Conservation (phyloP, 805 yeast genomes). For the Candida ponderosae region DNA sequence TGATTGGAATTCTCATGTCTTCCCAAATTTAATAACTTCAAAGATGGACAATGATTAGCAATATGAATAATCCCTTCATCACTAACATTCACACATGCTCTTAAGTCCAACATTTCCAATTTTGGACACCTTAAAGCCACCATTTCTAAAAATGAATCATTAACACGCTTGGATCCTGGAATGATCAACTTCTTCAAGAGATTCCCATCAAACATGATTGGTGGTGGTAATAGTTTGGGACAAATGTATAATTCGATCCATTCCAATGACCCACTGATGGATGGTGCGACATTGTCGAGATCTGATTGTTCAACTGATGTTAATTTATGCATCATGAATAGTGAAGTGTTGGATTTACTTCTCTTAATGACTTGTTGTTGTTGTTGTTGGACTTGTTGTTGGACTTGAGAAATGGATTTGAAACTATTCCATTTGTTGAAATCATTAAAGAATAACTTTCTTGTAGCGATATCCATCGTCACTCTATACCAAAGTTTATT, state of each 20-base stretch:
- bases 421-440: slow-evolving; percentile 38
- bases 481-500: slow-evolving; percentile 57
- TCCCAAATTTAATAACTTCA: slow-evolving; percentile 68
- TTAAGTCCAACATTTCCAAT: slow-evolving; percentile 59
- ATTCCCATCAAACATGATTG: slow-evolving; percentile 33
- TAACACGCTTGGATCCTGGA: slow-evolving; percentile 62
- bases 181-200: slow-evolving; percentile 37
- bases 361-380: slow-evolving; percentile 8
- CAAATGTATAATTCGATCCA: slow-evolving; percentile 83
- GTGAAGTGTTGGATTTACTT: slow-evolving; percentile 23
- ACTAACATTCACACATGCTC: slow-evolving; percentile 76
- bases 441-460: slow-evolving; percentile 46
- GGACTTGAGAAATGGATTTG: too few species aligned
- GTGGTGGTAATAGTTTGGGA: slow-evolving; percentile 57
- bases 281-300: slow-evolving; percentile 37
- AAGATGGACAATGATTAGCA: slow-evolving; percentile 48
- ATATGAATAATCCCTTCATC: slow-evolving; percentile 71
- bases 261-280: slow-evolving; percentile 41
- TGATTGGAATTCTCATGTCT: slow-evolving; percentile 61
- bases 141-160: slow-evolving; percentile 47
- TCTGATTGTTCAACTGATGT: slow-evolving; percentile 44
- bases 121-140: slow-evolving; percentile 51
- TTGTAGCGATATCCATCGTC: slow-evolving; percentile 46
- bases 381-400: slow-evolving; percentile 4
- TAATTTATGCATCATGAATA: slow-evolving; percentile 62